A percentile compares a stretch with the other conserved stretches of the same genome.
These are phyloP conservation scores for Hyphochytrium catenoides DNA, from an alignment of 352 stramenopile species.

Conservation along the genomic window DNA sequence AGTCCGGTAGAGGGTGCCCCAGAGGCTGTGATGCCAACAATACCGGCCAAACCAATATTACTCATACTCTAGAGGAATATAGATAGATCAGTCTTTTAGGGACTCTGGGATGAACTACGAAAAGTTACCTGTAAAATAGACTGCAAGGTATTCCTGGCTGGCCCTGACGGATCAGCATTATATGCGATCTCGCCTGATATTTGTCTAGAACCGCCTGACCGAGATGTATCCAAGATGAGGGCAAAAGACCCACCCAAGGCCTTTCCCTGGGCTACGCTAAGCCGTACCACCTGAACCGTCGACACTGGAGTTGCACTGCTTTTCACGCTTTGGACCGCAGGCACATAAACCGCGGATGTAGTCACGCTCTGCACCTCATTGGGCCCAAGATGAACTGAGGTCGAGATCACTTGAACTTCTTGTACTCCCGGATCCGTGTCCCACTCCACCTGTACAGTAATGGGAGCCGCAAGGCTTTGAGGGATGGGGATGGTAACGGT, in stretches of 20 bases:
- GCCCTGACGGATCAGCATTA: constrained; percentile 24
- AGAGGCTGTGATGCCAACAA: no score
- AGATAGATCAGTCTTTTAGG: no score
- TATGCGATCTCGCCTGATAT: constrained; percentile 73
- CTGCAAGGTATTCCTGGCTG: no score
- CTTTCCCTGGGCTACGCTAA: constrained; percentile 43
- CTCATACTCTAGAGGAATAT: no score
- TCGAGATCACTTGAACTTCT: constrained; percentile 64
- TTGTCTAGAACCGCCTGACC: constrained; percentile 52
- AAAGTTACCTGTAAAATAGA: no score
- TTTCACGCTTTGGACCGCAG: constrained; percentile 64
- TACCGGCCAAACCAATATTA: no score
- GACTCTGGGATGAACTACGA: no score
- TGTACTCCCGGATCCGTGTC: constrained; percentile 62
- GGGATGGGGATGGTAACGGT: neutral
- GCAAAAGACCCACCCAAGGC: constrained; percentile 67
- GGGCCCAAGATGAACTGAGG: constrained; percentile 43
- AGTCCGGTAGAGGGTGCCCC: no score
- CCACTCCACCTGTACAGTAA: constrained; percentile 47
- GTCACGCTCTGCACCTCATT: constrained; percentile 83
- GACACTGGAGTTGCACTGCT: constrained; percentile 26
- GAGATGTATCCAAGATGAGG: constrained; percentile 64
- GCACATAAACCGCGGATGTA: constrained; percentile 45
- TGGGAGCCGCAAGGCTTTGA: no score
- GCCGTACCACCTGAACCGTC: constrained; percentile 63